phyloP scores from a whole-genome alignment of 257 asterid genomes.

The Nicotiana attenuata region DNA sequence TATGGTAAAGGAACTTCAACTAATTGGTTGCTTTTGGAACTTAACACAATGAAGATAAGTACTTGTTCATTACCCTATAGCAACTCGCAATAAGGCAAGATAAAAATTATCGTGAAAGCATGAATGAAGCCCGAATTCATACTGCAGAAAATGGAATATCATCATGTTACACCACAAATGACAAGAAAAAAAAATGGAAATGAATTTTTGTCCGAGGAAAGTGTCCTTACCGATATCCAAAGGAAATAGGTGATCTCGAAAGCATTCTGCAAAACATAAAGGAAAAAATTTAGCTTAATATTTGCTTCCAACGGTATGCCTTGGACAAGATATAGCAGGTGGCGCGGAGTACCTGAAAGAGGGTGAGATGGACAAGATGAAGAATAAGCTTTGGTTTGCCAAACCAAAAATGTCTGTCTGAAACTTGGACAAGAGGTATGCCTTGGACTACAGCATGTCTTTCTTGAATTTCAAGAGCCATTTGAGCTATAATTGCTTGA shows the following conservation, averaged over 20 bases:
- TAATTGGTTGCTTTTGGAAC: not conserved
- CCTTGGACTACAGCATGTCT: slow-evolving; percentile 95
- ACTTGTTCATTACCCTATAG: slow-evolving; percentile 52
- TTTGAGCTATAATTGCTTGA: slow-evolving; percentile 77
- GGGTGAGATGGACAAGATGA: slow-evolving; percentile 67
- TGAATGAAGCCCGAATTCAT: slow-evolving; percentile 80
- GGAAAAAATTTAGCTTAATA: not conserved
- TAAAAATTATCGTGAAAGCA: slow-evolving; percentile 64
- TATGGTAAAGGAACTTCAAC: not conserved
- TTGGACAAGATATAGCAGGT: not conserved
- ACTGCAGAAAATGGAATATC: slow-evolving; percentile 39
- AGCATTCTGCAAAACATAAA: slow-evolving; percentile 58
- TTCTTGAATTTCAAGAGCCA: slow-evolving; percentile 95
- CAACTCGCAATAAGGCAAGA: slow-evolving; percentile 62
- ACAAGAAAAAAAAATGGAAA: not conserved
- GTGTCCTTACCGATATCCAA: slow-evolving; percentile 67
- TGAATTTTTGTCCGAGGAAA: not conserved
- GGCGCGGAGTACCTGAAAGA: slow-evolving; percentile 59
- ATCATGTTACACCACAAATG: not conserved
- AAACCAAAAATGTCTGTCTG: slow-evolving; percentile 91
- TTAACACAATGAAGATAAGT: not conserved
- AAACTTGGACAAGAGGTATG: slow-evolving; percentile 90
- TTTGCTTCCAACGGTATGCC: not conserved
- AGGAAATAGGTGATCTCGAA: slow-evolving; percentile 89
- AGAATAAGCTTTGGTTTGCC: slow-evolving; percentile 61